These are phyloP conservation scores for Starmera amethionina DNA, from an alignment of 805 yeast genomes.

Conservation along the genomic window DNA sequence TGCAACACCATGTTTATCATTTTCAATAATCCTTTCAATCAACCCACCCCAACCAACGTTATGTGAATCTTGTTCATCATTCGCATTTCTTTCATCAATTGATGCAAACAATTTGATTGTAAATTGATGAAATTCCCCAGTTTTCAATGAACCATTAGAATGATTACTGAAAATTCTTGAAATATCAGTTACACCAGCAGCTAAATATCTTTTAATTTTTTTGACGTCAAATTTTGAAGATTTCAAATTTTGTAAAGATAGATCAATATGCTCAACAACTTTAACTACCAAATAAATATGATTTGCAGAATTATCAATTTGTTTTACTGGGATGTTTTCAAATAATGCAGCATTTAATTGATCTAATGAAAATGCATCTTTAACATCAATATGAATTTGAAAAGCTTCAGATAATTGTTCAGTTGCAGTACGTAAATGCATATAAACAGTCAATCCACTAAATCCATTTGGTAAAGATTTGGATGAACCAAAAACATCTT, in stretches of 20 bases:
- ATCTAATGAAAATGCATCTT: constrained; percentile 49
- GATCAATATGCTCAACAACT: constrained; percentile 57
- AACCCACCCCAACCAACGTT: constrained; percentile 81
- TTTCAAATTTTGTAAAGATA: constrained; percentile 18
- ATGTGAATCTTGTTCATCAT: constrained; percentile 25
- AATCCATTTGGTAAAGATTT: constrained; percentile 55
- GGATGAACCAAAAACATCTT: constrained; percentile 56
- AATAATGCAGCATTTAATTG: constrained; percentile 73
- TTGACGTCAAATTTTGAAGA: constrained; percentile 17
- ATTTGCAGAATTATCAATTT: constrained; percentile 37
- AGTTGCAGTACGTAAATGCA: constrained; percentile 57
- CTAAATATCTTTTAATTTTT: constrained; percentile 64
- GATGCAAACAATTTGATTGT: constrained; percentile 66
- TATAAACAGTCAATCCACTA: constrained; percentile 61
- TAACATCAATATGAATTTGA: constrained; percentile 52
- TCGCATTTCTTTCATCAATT: constrained; percentile 32
- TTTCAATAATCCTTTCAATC: constrained; percentile 66
- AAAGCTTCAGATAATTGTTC: constrained; percentile 72
- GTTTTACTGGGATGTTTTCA: constrained; percentile 62
- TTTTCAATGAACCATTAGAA: constrained; percentile 40
- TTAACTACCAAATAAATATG: constrained; percentile 70
- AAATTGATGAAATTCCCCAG: constrained; percentile 64
- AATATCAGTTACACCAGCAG: constrained; percentile 83
- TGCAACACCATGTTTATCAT: constrained; percentile 69
- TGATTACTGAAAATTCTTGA: constrained; percentile 65